Base-by-base conservation (phyloP, 2,329 filamentous ascomycete species). In the Periconia macrospinosa region DNA sequence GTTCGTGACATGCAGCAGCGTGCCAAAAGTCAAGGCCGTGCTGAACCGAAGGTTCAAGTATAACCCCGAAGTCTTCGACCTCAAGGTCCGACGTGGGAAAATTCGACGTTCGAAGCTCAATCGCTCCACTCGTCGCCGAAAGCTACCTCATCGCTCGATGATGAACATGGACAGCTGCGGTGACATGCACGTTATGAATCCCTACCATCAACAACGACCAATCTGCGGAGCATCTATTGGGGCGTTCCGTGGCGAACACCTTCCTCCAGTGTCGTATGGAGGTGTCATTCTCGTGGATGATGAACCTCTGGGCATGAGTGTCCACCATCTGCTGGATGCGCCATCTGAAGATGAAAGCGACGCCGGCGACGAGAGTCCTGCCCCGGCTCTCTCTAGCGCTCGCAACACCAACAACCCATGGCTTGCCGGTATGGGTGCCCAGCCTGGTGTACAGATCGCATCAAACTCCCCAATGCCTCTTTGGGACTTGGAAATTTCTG, bases 221-320 rank as follows among this genome's bases (percentile, higher is more conserved):
- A 75, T 85, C 0, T 96, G 92, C 61, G 93, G 93, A 1, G 93
- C 93, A 8, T 96, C 92, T 42, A 97, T 97, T 54, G 93, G 93
- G 7, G 92, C 92, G 0, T 97, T 91, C 80, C 86, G 90, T 47
- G 86, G 92, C 59, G 86, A 90, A 43, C 93, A 97, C 68, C 79
- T 97, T 2, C 92, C 92, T 6, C 91, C 93, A 1, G 93, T 96
- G 2, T 95, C 91, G 30, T 92, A 96, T 61, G 93, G 93, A 13
- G 93, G 93, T 9, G 82, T 96, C 3, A 86, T 97, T 41, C 78
- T 94, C 30, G 86, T 97, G 1, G 92, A 97, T 67, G 86, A 89
- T 51, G 86, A 89, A 70, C 85, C 90, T 0, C 94, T 92, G 66
- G 93, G 93, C 13, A 94, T 97, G 90, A 97, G 91, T 52, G 93